Conservation (phyloP, 2,329 filamentous ascomycete species). For the Penicillium sp. region DNA sequence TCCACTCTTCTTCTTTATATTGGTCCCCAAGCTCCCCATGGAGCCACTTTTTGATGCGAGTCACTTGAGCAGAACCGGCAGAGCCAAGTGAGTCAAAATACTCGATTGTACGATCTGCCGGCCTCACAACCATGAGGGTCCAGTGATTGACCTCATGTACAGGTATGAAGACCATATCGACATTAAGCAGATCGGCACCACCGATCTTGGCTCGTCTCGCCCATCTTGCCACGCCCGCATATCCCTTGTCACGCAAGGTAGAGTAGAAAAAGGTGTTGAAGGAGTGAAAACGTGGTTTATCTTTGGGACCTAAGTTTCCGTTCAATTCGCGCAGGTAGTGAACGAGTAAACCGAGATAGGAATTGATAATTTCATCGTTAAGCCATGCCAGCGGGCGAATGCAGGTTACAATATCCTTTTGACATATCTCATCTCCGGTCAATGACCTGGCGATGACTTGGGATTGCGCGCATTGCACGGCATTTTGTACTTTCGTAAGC, state of each 20-base stretch:
- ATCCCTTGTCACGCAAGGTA: constrained; percentile 44
- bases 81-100: constrained; percentile 51
- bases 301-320: constrained; percentile 36
- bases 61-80: constrained; percentile 33
- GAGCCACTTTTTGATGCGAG: constrained; percentile 44
- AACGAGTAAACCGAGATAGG: constrained; percentile 45
- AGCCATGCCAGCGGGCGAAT: constrained; percentile 41
- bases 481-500: constrained; percentile 34
- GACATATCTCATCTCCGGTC: constrained; percentile 39
- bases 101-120: constrained; percentile 45
- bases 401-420: constrained; percentile 40
- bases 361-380: constrained; percentile 51
- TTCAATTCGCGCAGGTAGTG: constrained; percentile 38
- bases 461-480: constrained; percentile 28
- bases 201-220: constrained; percentile 49
- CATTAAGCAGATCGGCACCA: constrained; percentile 44
- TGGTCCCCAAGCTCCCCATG: constrained; percentile 41
- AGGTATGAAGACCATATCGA: constrained; percentile 51
- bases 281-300: constrained; percentile 43
- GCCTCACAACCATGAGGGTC: constrained; percentile 51
- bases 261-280: constrained; percentile 50
- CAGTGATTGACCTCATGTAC: constrained; percentile 50
- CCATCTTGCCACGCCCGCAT: constrained; percentile 45
- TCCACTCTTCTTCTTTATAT: constrained; percentile 49
- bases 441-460: constrained; percentile 34